Evolutionary conservation across 2,329 filamentous ascomycete genomes (phyloP).

Genomic region (Xylariaceae sp.): DNA sequence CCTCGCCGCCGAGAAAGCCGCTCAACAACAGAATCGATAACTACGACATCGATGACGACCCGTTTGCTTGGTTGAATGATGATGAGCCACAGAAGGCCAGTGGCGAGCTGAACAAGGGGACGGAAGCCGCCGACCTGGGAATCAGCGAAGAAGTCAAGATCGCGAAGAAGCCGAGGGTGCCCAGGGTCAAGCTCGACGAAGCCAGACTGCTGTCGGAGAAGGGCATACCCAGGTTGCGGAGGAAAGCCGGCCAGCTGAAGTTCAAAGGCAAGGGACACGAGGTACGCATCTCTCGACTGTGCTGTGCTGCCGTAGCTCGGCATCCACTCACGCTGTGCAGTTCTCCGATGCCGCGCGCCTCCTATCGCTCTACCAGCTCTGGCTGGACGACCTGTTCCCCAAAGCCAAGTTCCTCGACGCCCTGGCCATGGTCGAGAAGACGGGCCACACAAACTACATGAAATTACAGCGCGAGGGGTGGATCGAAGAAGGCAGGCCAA

Average conservation of each 20-base stretch:
- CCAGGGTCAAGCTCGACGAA: slow-evolving; percentile 83
- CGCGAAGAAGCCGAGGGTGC: slow-evolving; percentile 62
- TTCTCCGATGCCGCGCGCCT: slow-evolving; percentile 78
- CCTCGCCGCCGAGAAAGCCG: too few relatives aligned
- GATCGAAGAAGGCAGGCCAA: slow-evolving; percentile 70
- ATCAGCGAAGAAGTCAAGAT: slow-evolving; percentile 84
- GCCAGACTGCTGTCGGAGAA: slow-evolving; percentile 71
- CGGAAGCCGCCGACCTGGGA: slow-evolving; percentile 52
- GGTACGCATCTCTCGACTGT: slow-evolving; percentile 33
- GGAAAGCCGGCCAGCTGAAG: slow-evolving; percentile 61
- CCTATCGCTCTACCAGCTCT: slow-evolving; percentile 86
- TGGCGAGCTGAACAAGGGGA: slow-evolving; percentile 37
- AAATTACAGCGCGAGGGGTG: slow-evolving; percentile 69
- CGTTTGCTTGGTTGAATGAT: too few relatives aligned
- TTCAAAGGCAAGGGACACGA: slow-evolving; percentile 95
- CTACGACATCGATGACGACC: slow-evolving; percentile 58
- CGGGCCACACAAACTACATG: slow-evolving; percentile 77
- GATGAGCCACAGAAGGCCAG: too few relatives aligned
- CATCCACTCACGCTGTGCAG: slow-evolving; percentile 31
- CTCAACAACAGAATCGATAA: slow-evolving; percentile 60
- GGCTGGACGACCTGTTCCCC: slow-evolving; percentile 93
- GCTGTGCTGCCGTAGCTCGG: background rate
- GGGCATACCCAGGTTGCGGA: slow-evolving; percentile 76
- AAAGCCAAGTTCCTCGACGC: slow-evolving; percentile 91
- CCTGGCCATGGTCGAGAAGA: slow-evolving; percentile 82